phyloP scores from a whole-genome alignment of 2,329 filamentous ascomycete genomes.

The Aspergillus sojae region DNA sequence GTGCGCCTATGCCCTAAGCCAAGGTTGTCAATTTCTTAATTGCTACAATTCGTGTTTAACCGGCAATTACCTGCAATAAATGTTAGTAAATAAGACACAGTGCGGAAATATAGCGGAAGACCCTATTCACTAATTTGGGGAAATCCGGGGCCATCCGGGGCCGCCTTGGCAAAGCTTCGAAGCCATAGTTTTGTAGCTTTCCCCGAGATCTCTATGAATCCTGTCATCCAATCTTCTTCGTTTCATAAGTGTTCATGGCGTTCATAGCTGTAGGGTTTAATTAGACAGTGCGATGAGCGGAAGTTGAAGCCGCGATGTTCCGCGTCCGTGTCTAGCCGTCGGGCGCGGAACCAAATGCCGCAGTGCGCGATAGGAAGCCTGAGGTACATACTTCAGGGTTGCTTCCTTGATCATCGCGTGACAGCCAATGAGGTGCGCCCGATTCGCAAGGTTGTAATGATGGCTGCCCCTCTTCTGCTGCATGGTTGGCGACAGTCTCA shows the following conservation, averaged over 20 bases:
- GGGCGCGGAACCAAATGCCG: slow-evolving; percentile 16
- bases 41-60: background rate
- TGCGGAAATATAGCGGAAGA: background rate
- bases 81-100: background rate
- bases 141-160: background rate
- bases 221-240: background rate
- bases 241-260: background rate
- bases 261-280: background rate
- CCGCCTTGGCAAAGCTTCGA: background rate
- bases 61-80: background rate
- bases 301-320: slow-evolving; percentile 1
- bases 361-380: background rate
- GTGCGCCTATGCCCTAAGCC: background rate
- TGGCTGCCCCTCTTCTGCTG: background rate
- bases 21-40: background rate
- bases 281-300: background rate
- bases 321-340: slow-evolving; percentile 5
- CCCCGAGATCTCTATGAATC: background rate
- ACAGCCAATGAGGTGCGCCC: background rate
- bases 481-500: background rate
- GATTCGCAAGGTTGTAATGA: background rate
- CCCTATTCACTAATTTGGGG: background rate
- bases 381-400: background rate
- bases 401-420: background rate
- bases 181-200: background rate